phyloP scores from a whole-genome alignment of 495 filamentous ascomycete genomes.

The Tuber calosporum region DNA sequence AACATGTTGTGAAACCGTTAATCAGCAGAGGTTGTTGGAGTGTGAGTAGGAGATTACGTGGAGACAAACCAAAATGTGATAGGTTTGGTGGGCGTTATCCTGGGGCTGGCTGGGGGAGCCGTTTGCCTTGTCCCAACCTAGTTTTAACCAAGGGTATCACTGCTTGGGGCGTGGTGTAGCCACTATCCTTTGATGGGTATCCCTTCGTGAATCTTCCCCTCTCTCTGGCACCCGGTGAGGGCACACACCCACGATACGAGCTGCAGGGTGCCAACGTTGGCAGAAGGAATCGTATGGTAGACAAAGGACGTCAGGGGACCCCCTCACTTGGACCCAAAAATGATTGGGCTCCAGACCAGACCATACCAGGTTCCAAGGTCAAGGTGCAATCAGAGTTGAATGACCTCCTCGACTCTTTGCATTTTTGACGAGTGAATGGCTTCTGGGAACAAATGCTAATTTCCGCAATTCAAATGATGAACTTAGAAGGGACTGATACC shows the following conservation, averaged over 20 bases:
- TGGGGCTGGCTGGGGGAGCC: not conserved
- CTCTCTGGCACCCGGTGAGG: not conserved
- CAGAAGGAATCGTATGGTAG: not conserved
- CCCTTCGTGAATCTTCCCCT: not conserved
- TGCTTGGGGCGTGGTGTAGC: not conserved
- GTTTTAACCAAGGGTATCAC: not conserved
- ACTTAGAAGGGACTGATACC: not conserved
- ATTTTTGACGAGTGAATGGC: not conserved
- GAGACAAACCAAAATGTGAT: not conserved
- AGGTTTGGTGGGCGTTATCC: not conserved
- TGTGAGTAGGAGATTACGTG: not conserved
- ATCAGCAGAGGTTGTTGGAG: not conserved
- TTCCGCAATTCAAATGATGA: too few species aligned
- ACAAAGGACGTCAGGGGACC: not conserved
- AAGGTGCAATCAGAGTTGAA: not conserved
- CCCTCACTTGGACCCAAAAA: not conserved
- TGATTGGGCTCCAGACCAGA: not conserved
- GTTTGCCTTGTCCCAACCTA: not conserved
- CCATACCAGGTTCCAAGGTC: too few species aligned
- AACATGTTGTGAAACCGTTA: not conserved
- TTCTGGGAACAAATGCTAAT: not conserved
- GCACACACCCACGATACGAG: not conserved
- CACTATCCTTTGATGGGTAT: not conserved
- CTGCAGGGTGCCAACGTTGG: not conserved
- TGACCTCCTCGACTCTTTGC: not conserved